Conservation (phyloP, 2,329 filamentous ascomycete species). For the Trichoderma koningiopsis region DNA sequence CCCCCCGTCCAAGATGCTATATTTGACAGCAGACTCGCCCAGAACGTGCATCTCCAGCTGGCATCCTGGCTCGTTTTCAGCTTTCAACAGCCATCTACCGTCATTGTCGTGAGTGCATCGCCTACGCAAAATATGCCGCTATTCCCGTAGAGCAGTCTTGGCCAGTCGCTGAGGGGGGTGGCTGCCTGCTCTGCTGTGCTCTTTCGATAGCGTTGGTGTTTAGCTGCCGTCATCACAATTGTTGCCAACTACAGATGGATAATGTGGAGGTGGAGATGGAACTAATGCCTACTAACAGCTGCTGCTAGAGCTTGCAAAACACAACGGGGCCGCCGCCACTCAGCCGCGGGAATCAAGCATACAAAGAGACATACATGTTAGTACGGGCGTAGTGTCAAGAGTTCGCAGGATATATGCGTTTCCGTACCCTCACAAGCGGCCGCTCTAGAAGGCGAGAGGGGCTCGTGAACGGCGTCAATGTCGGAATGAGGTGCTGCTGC, state of each 20-base stretch:
- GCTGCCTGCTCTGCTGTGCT: neutral
- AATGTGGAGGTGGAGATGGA: neutral
- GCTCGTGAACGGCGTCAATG: neutral
- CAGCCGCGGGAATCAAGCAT: conserved; percentile 2
- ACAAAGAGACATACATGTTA: neutral
- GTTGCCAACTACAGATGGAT: neutral
- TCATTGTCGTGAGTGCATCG: neutral
- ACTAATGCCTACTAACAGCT: neutral
- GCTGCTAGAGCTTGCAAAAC: neutral
- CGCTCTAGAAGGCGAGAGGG: neutral
- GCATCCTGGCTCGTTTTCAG: neutral
- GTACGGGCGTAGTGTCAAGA: neutral
- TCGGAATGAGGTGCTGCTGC: neutral
- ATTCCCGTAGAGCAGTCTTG: neutral
- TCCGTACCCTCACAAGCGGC: neutral
- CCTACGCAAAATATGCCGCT: neutral
- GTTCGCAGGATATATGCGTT: neutral
- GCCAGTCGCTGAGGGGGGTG: neutral
- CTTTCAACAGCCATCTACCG: neutral
- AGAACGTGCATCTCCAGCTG: neutral
- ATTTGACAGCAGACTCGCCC: neutral
- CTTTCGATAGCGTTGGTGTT: neutral
- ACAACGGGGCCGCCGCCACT: neutral
- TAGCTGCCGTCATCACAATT: neutral
- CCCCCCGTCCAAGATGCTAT: neutral